Evolutionary conservation across 2,329 filamentous ascomycete genomes (phyloP).

Genomic region (Pleoardoris graminearum): DNA sequence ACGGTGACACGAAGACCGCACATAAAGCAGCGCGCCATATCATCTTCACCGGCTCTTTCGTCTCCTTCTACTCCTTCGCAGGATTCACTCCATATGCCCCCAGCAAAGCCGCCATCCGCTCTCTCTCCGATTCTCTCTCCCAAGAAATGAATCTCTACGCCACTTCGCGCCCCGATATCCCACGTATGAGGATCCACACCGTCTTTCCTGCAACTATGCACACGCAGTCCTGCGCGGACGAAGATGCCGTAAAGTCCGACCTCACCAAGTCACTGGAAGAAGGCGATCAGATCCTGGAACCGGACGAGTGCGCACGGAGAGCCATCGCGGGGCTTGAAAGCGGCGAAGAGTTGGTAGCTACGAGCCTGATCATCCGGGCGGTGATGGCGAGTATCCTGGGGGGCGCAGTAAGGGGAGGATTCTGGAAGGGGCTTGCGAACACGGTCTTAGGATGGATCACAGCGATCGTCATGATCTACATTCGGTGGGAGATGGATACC

Average conservation of each 20-base stretch:
- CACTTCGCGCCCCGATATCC: conserved; percentile 29
- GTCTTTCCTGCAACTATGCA: conserved; percentile 21
- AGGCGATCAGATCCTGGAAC: conserved; percentile 38
- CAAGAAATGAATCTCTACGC: conserved; percentile 41
- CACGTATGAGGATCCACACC: conserved; percentile 19
- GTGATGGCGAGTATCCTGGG: conserved; percentile 17
- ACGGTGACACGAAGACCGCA: not conserved
- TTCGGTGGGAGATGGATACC: conserved; percentile 17
- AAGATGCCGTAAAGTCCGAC: conserved; percentile 46
- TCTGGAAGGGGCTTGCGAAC: conserved; percentile 15
- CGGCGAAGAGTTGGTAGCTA: conserved; percentile 34
- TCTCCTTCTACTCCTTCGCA: conserved; percentile 17
- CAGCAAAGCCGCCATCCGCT: conserved; percentile 16
- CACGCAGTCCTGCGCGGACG: conserved; percentile 27
- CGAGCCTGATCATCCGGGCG: conserved; percentile 19
- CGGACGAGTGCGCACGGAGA: conserved; percentile 21
- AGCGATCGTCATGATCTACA: conserved; percentile 14
- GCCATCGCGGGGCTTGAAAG: conserved; percentile 30
- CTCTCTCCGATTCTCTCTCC: conserved; percentile 17
- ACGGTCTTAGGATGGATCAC: conserved; percentile 13
- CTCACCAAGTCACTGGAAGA: conserved; percentile 47
- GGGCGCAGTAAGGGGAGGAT: conserved; percentile 11
- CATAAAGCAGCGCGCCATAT: conserved; percentile 12
- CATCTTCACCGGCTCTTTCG: conserved; percentile 20
- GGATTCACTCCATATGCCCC: conserved; percentile 17